These are phyloP conservation scores for Dioscorea zingiberensis DNA, from an alignment of 106 monocot species.

Conservation along the genomic window DNA sequence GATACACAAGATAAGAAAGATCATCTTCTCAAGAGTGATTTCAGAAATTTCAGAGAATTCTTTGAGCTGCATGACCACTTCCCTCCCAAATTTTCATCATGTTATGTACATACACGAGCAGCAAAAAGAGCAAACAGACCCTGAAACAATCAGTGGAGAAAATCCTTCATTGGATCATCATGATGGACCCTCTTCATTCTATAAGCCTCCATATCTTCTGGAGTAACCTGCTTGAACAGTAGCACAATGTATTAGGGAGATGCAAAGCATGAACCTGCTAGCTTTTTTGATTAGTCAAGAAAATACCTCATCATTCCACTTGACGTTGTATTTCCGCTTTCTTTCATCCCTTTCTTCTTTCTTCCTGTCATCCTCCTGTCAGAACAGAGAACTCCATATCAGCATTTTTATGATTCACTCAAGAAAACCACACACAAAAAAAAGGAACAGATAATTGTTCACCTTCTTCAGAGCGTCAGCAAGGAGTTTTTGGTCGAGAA, in stretches of 20 bases:
- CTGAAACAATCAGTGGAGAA: constrained; percentile 40
- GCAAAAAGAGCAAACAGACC: no score
- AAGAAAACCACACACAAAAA: background rate
- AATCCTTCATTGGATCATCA: constrained; percentile 96
- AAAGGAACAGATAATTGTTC: no score
- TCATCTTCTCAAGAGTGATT: no score
- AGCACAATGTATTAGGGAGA: no score
- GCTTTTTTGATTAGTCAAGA: no score
- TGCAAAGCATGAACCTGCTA: no score
- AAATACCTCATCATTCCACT: constrained; percentile 81
- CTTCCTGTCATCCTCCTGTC: constrained; percentile 81
- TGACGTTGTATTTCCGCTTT: constrained; percentile 89
- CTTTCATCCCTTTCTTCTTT: constrained; percentile 91
- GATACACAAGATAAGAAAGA: no score
- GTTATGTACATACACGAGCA: no score
- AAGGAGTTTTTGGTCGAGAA: constrained; percentile 66
- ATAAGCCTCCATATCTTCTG: constrained; percentile 95
- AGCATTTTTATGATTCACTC: no score
- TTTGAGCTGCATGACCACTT: no score
- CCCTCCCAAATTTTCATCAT: no score
- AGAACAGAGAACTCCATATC: constrained; percentile 1
- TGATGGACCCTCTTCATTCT: constrained; percentile 83
- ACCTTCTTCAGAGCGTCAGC: constrained; percentile 76
- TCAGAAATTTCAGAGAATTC: no score
- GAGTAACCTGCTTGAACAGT: constrained; percentile 51